These are phyloP conservation scores for Posidonia australis DNA, from an alignment of 106 monocot genomes.

Conservation along the genomic window DNA sequence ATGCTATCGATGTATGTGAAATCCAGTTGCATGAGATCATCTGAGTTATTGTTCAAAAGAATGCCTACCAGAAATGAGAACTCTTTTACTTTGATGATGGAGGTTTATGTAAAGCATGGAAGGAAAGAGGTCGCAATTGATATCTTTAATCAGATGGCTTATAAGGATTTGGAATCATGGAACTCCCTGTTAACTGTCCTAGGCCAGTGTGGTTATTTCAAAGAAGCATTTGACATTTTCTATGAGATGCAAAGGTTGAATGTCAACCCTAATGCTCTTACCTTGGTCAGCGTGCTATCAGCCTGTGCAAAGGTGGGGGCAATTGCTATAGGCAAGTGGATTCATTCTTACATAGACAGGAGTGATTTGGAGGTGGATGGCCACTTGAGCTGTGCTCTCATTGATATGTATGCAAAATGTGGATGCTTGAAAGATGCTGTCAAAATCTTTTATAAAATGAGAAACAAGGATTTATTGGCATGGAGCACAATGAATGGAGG, in stretches of 20 bases:
- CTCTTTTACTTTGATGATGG: slow-evolving; percentile 37
- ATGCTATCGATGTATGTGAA: slow-evolving; percentile 30
- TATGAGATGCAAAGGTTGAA: slow-evolving; percentile 29
- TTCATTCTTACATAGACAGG: slow-evolving; percentile 28
- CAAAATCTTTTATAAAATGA: slow-evolving; percentile 23
- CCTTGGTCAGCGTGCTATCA: slow-evolving; percentile 27
- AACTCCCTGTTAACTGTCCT: slow-evolving; percentile 31
- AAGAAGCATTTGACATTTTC: slow-evolving; percentile 30
- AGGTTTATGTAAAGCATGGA: slow-evolving; percentile 23
- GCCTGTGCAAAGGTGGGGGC: slow-evolving; percentile 31
- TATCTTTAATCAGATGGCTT: slow-evolving; percentile 26
- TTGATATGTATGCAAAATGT: slow-evolving; percentile 48
- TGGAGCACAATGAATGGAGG: slow-evolving; percentile 43
- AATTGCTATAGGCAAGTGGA: slow-evolving; percentile 34
- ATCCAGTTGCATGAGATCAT: slow-evolving; percentile 21
- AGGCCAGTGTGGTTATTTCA: slow-evolving; percentile 5
- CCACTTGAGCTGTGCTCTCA: slow-evolving; percentile 23
- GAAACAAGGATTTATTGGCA: slow-evolving; percentile 14
- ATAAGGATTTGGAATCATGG: slow-evolving; percentile 35
- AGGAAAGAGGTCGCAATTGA: slow-evolving; percentile 19
- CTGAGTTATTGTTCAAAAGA: slow-evolving; percentile 24
- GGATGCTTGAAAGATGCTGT: slow-evolving; percentile 29
- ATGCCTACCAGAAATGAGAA: slow-evolving; percentile 24
- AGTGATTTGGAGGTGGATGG: slow-evolving; percentile 22
- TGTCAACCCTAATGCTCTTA: slow-evolving; percentile 20